Evolutionary conservation across 176 grass and related monocot species (phyloP).

Genomic region (Oryza officinalis): DNA sequence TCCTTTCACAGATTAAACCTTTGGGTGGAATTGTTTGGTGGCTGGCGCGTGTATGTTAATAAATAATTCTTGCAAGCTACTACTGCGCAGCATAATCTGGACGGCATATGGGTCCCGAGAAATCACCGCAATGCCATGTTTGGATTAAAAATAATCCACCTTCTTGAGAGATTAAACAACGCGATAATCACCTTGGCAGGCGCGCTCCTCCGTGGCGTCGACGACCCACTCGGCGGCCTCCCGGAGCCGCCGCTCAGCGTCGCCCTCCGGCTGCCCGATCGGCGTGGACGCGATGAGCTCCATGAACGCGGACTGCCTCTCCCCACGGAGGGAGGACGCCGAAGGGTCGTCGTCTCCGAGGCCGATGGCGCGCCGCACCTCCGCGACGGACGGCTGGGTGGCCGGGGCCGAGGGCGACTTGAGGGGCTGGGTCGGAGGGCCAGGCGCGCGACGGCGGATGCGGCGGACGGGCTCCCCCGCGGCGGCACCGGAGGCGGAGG

Average conservation of each 20-base stretch:
- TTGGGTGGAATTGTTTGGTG: no score
- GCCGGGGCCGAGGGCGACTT: conserved; percentile 7
- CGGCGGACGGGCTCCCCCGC: conserved; percentile 26
- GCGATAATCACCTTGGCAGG: conserved; percentile 48
- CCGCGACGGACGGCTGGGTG: conserved; percentile 48
- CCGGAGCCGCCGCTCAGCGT: conserved; percentile 61
- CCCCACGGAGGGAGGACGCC: conserved; percentile 12
- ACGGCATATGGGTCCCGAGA: no score
- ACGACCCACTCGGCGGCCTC: conserved; percentile 81
- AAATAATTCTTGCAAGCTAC: no score
- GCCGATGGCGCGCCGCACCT: conserved; percentile 79
- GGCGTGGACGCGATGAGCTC: conserved; percentile 57
- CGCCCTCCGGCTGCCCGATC: conserved; percentile 65
- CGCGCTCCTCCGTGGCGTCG: conserved; percentile 59
- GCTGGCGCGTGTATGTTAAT: no score
- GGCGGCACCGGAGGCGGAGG: not conserved
- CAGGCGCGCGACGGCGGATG: conserved; percentile 4
- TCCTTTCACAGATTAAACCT: no score
- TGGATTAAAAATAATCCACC: no score
- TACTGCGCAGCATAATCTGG: no score
- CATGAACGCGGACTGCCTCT: conserved; percentile 54
- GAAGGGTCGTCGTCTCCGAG: conserved; percentile 39
- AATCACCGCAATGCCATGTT: no score
- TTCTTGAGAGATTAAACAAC: no score
- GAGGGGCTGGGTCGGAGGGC: not conserved